Percentiles rank a stretch among this genome's conserved stretches.
Evolutionary conservation across 1,139 yeast genomes (phyloP).

Genomic region (Debaryomyces subglobosus): DNA sequence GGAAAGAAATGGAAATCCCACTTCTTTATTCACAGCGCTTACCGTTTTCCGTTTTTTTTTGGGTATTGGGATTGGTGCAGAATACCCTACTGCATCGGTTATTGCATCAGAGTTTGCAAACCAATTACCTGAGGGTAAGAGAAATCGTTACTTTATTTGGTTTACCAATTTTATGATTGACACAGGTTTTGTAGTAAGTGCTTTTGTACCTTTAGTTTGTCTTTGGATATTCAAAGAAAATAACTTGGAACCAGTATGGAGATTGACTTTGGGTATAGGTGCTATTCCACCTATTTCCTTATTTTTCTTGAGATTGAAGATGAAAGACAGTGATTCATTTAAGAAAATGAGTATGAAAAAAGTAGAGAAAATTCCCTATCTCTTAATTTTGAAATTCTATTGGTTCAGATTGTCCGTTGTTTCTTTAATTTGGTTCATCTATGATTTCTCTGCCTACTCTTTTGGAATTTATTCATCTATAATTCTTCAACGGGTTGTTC

Average conservation of each 20-base stretch:
- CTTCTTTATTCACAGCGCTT: constrained; percentile 79
- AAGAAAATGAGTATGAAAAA: constrained; percentile 69
- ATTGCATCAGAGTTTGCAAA: constrained; percentile 93
- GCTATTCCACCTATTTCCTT: constrained; percentile 85
- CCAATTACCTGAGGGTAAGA: constrained; percentile 71
- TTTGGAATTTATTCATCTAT: constrained; percentile 81
- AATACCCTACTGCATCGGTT: constrained; percentile 91
- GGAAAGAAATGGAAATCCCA: constrained; percentile 68
- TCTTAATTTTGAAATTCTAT: constrained; percentile 73
- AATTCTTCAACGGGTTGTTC: constrained; percentile 62
- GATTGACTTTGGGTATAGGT: constrained; percentile 88
- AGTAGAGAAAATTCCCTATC: constrained; percentile 62
- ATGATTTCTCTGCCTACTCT: constrained; percentile 86
- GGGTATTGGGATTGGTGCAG: constrained; percentile 87
- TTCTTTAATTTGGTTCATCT: constrained; percentile 84
- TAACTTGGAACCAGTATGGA: constrained; percentile 85
- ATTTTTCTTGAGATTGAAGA: constrained; percentile 74
- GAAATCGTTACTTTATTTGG: constrained; percentile 89
- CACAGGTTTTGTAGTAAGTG: constrained; percentile 77
- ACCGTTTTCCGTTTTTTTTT: constrained; percentile 85
- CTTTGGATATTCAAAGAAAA: constrained; percentile 77
- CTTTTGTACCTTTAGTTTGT: constrained; percentile 85
- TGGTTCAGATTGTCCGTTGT: constrained; percentile 79
- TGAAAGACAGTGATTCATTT: constrained; percentile 73
- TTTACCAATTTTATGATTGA: constrained; percentile 91